Conservation (phyloP, 345 rosid species). For the Eucalyptus sp. region DNA sequence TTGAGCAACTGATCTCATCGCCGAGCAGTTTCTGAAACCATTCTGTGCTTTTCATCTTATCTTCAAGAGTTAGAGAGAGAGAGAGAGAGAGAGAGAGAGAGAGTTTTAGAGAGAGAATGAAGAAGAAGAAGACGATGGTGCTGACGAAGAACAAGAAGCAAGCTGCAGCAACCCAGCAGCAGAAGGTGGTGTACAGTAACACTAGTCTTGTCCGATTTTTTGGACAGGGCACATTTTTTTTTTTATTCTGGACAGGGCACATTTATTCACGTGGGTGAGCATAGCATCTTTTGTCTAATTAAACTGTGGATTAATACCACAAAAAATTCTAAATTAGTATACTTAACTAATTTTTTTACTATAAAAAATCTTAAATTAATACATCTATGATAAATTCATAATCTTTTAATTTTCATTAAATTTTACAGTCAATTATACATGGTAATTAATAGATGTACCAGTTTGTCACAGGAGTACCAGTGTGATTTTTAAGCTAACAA, state of each 20-base stretch:
- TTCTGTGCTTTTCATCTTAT: conserved; percentile 31
- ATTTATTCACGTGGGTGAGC: not conserved
- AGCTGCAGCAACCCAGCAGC: not conserved
- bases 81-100: not conserved
- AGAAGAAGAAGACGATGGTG: not conserved
- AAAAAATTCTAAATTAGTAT: too few species aligned
- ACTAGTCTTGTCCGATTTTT: not conserved
- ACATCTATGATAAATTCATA: too few species aligned
- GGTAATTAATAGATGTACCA: fast-evolving
- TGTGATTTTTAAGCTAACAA: too few species aligned
- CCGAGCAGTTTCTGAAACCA: conserved; percentile 31
- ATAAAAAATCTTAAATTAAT: too few species aligned
- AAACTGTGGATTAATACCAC: too few species aligned
- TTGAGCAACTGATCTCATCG: conserved; percentile 10
- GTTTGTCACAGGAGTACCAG: fast-evolving
- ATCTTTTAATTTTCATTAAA: too few species aligned
- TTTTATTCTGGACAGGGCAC: not conserved
- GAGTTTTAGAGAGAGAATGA: not conserved
- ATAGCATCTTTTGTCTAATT: not conserved
- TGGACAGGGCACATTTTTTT: too few species aligned
- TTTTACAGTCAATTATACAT: too few species aligned
- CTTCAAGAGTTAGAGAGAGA: conserved; percentile 33
- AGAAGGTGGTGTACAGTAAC: not conserved
- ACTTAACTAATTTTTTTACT: too few species aligned
- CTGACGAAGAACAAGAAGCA: not conserved